Evolutionary conservation across 1,139 yeast genomes (phyloP), one percentile per base, ranked within the genome.

Genomic region (Magnusiomyces fungicola): DNA sequence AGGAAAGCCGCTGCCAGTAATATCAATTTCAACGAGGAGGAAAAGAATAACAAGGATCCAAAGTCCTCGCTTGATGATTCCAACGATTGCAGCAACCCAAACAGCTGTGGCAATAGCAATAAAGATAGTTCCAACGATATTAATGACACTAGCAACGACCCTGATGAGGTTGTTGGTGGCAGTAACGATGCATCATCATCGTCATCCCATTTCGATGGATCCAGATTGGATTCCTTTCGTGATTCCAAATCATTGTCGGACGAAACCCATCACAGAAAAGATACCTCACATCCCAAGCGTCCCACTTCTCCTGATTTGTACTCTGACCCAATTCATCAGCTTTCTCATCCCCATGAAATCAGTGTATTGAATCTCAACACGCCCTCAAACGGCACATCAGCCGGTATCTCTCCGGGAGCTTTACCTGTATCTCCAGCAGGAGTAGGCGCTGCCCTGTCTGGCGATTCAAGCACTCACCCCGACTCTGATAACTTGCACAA

Each of bases 271-370:
- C 38, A 34, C 16, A 7, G 23, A 34, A 23, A 34, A 6, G 16
- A 6, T n/a, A 14, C 14, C 6, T 16, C 4, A 14, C 16, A 21
- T 16, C 23, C 23, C 6, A 34, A 34, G 19, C 23, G 32, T 12
- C 46, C 46, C 22, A n/a, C 30, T 2, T 43, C 46, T 16, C 46
- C 46, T 10, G 46, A 43, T 24, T 19, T 36, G 2, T 34, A 23
- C 19, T 22, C 39, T 2, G 46, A 43, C 16, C 40, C 40, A 3
- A 33, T 36, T 22, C 46, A 43, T 23, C 46, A 43, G 16, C 40
- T 43, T 16, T 34, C 46, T 34, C 43, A 24, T 12, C 32, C 32
- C 2, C 36, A 22, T 16, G 46, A 43, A 5, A 43, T 43, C 21
- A 34, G 40, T 18, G n/a, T 10, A 21, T 24, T 43, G 22, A 43